Percentiles rank a stretch among this genome's conserved stretches.
These are phyloP conservation scores for Pseudofabraea citricarpa DNA, from an alignment of 2,329 filamentous ascomycete species.

Conservation along the genomic window DNA sequence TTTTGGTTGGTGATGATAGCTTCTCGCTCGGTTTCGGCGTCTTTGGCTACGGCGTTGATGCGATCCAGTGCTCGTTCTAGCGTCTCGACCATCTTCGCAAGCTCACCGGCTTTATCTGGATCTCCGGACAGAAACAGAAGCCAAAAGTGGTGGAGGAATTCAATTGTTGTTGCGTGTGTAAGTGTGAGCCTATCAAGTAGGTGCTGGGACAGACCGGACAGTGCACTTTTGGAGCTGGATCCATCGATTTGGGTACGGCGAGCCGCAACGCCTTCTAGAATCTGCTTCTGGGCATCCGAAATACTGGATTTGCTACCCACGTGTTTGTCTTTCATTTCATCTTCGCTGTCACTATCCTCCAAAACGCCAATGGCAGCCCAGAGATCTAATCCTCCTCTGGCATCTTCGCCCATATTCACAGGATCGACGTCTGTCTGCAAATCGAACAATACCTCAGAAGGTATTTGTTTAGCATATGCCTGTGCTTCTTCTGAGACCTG, in stretches of 20 bases:
- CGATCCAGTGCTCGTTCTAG: conserved; percentile 71
- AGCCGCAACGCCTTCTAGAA: conserved; percentile 60
- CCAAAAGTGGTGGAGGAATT: conserved; percentile 99
- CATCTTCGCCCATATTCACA: conserved; percentile 39
- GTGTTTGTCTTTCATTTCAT: conserved; percentile 44
- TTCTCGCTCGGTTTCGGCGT: conserved; percentile 71
- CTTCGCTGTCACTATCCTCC: conserved; percentile 64
- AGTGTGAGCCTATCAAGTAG: conserved; percentile 60
- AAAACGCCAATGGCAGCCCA: conserved; percentile 62
- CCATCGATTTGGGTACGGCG: conserved; percentile 56
- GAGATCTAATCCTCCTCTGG: conserved; percentile 51
- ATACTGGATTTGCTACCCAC: conserved; percentile 69
- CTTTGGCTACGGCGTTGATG: conserved; percentile 73
- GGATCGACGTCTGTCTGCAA: conserved; percentile 57
- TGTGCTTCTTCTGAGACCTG: conserved; percentile 32
- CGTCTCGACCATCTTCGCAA: conserved; percentile 78
- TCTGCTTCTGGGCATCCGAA: conserved; percentile 57
- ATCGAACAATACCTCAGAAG: conserved; percentile 59
- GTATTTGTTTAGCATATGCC: conserved; percentile 65
- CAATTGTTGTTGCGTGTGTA: conserved; percentile 88
- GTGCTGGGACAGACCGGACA: conserved; percentile 38
- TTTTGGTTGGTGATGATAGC: conserved; percentile 62
- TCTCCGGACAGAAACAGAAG: conserved; percentile 85
- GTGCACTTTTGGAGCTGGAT: conserved; percentile 20
- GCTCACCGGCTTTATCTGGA: conserved; percentile 71